Base-by-base conservation (phyloP, 164 flowering plant genomes). In the Tetrastigma voinierianum region DNA sequence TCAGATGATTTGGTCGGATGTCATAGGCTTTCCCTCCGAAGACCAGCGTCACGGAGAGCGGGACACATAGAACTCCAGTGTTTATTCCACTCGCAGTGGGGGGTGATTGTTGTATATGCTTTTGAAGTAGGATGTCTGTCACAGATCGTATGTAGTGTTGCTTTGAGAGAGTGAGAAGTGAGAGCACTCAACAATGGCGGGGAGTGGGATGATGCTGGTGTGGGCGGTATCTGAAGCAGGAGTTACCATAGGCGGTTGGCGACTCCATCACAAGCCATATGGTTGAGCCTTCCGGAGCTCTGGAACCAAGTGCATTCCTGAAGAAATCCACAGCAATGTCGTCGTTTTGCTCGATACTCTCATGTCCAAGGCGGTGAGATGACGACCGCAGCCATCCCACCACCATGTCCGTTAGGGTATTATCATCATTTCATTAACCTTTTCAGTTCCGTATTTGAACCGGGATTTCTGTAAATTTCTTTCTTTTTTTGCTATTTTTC, bases 241-340 rank as follows among this genome's bases (percentile, higher is more conserved):
- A 17, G 4, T 3, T 3, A 51, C 51, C n/a, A n/a, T n/a, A 43
- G 11, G n/a, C n/a, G 7, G 46, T 55, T 21, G 13, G 18, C 58
- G 13, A 15, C 17, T 1, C 21, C 49, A 10, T 51, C 62, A 8
- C 62, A 75, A 44, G 84, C 81, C 18, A 62, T 84, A 10, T 82
- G 84, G 88, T 59, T 84, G 55, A 67, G 46, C 68, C 24, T 84
- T 18, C 88, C 88, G 1, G 1, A 55, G 61, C 13, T 64, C 80
- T 2, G 87, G 87, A 43, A 76, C 80, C 64, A 85, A 83, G 74
- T 83, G 86, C 66, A 70, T 85, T 2, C 80, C 88, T 0, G 88
- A 84, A 74, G 86, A 82, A 57, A 77, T 85, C 57, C 87, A 83
- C 32, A 70, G 10, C 76, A 76, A 81, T 82, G 84, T 85, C 72